phyloP scores from a whole-genome alignment of 345 rosid genomes.

The Salix koriyanagi region DNA sequence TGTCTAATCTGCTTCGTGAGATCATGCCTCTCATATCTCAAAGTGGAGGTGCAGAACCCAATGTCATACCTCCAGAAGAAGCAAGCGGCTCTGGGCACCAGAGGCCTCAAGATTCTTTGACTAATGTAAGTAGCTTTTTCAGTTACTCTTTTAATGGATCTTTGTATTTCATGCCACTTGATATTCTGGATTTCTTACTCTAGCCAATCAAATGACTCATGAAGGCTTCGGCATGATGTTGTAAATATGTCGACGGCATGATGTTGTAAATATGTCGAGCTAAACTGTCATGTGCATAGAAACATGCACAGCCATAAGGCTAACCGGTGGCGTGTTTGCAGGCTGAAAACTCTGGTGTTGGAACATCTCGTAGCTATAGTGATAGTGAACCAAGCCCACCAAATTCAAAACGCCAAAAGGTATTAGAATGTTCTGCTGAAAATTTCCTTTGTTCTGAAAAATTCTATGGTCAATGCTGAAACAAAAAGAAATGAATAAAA shows the following conservation, averaged over 20 bases:
- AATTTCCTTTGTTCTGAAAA: no score
- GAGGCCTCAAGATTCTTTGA: constrained; percentile 22
- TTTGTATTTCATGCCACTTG: background rate
- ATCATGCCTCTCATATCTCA: constrained; percentile 57
- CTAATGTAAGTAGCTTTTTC: constrained; percentile 22
- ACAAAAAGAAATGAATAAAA: background rate
- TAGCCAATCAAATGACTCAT: background rate
- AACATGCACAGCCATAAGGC: background rate
- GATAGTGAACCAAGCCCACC: constrained; percentile 40
- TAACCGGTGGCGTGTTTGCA: constrained; percentile 20
- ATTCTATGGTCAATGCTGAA: background rate
- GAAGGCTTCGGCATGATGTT: background rate
- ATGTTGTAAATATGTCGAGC: background rate
- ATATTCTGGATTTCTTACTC: background rate
- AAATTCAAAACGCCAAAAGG: constrained; percentile 62
- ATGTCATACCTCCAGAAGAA: constrained; percentile 25
- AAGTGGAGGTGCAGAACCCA: constrained; percentile 25
- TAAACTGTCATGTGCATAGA: background rate
- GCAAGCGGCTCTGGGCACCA: constrained; percentile 5
- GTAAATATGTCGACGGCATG: background rate
- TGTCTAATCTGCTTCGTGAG: constrained; percentile 61
- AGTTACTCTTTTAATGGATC: background rate
- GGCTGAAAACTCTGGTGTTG: constrained; percentile 40
- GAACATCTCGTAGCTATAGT: constrained; percentile 25
- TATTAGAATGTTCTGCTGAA: background rate